Base-by-base conservation (phyloP, 2,329 filamentous ascomycete genomes). In the Beauveria rudraprayagi region DNA sequence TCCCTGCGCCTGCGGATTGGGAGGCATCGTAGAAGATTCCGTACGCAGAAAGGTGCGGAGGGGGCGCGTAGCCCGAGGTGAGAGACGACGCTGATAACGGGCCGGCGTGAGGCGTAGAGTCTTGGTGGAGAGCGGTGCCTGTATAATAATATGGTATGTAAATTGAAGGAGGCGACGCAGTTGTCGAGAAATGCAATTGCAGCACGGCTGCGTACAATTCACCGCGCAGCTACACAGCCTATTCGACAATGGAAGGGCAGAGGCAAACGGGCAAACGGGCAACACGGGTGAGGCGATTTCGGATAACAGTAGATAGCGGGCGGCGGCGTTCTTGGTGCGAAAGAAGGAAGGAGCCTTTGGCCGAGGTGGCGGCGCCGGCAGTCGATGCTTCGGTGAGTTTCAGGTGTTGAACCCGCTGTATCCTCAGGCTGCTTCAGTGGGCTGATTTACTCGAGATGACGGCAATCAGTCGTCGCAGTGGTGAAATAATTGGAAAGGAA, bases 1-100 rank as follows among this genome's bases (percentile, higher is more conserved):
- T 56, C 71, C 68, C 63, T 75, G 72, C 19, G 70, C 68, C 62
- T 71, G 70, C 59, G 66, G 63, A 11, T 43, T 57, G 55, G 37
- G 52, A 24, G 59, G 30, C 59, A 61, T 61, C 22, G 43, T 41
- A 19, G 48, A 5, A 28, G 26, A 11, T 43, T 51, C 30, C 34
- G 34, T 19, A 19, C 22, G 24, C 56, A 30, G 24, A 34, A 30
- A 30, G 6, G 22, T 14, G 19, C 8, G 40, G 52, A 10, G 28
- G 43, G 52, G 56, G 56, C 56, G 34, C 56, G 22, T 19, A 47
- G 56, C 56, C 56, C 56, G 34, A 40, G 24, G 30, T 30, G 17
- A n/a, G 17, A 57, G 46, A 26, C 9, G 34, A 34, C 56, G 34
- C 44, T 40, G 56, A n/a, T 40, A 28, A n/a, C 30, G 34, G 34